phyloP scores from a whole-genome alignment of 805 yeast species.

The Cyberlindnera petersonii region DNA sequence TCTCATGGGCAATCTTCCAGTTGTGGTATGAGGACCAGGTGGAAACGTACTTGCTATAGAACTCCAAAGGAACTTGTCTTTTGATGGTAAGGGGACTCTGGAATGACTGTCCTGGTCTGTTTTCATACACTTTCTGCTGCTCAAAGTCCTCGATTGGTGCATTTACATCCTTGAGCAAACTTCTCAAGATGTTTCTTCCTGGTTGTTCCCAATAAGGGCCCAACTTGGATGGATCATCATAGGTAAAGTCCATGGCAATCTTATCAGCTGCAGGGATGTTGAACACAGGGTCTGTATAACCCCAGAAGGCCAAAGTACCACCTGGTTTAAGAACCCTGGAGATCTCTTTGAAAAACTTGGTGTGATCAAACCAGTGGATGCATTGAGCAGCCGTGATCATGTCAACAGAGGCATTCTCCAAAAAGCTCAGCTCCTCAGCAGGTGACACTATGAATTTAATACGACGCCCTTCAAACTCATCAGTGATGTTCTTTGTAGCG shows the following conservation, averaged over 20 bases:
- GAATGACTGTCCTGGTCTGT: constrained; percentile 8
- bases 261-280: constrained; percentile 52
- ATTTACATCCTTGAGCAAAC: constrained; percentile 39
- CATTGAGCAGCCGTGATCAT: constrained; percentile 78
- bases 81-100: constrained; percentile 31
- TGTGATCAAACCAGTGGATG: constrained; percentile 77
- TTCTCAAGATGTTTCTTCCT: constrained; percentile 56
- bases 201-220: constrained; percentile 87
- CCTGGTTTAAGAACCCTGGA: constrained; percentile 47
- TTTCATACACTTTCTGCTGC: constrained; percentile 34
- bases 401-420: constrained; percentile 45
- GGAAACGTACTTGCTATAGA: constrained; percentile 48
- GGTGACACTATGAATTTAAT: constrained; percentile 22
- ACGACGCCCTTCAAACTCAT: constrained; percentile 11
- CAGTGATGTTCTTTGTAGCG: constrained; percentile 33
- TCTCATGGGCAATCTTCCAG: constrained; percentile 37
- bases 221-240: constrained; percentile 42
- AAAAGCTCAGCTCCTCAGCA: constrained; percentile 27
- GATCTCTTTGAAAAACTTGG: constrained; percentile 46
- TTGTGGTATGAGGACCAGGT: constrained; percentile 71
- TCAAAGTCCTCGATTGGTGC: constrained; percentile 40
- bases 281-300: constrained; percentile 70
- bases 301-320: constrained; percentile 77
- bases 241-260: constrained; percentile 47
- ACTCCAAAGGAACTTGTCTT: constrained; percentile 39